Evolutionary conservation across 2,329 filamentous ascomycete species (phyloP).

Genomic region (Fusarium oxysporum): DNA sequence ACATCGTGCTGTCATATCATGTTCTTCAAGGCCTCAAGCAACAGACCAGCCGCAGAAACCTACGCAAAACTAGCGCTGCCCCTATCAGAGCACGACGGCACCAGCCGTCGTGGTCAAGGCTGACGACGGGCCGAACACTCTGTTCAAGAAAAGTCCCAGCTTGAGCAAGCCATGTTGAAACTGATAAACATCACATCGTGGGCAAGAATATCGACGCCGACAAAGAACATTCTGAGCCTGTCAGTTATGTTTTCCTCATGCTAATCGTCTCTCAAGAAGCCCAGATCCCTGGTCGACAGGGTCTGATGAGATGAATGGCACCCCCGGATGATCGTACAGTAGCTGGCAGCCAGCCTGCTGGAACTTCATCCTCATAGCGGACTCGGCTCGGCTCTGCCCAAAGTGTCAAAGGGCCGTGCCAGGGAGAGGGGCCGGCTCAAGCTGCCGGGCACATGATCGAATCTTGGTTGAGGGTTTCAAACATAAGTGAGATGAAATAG

Average conservation of each 20-base stretch:
- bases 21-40: slow-evolving; percentile 1
- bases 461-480: slow-evolving; percentile 31
- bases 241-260: background rate
- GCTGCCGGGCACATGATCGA: slow-evolving; percentile 33
- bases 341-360: slow-evolving; percentile 25
- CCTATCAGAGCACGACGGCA: slow-evolving; percentile 36
- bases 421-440: slow-evolving; percentile 32
- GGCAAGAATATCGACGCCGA: background rate
- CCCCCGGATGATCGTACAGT: slow-evolving; percentile 37
- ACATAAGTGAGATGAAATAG: slow-evolving; percentile 1
- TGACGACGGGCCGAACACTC: slow-evolving; percentile 24
- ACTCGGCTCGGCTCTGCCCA: slow-evolving; percentile 34
- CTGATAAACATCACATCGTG: background rate
- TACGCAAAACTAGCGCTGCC: slow-evolving; percentile 30
- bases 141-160: background rate
- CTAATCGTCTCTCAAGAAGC: slow-evolving; percentile 1
- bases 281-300: slow-evolving; percentile 20
- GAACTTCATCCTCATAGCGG: slow-evolving; percentile 26
- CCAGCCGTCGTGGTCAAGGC: slow-evolving; percentile 33
- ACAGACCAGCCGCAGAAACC: slow-evolving; percentile 38
- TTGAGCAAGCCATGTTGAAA: background rate
- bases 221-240: background rate
- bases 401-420: slow-evolving; percentile 30
- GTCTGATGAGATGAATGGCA: slow-evolving; percentile 42
- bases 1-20: slow-evolving; percentile 46